Evolutionary conservation across 2,329 filamentous ascomycete species (phyloP).

Genomic region (Phoma sp.): DNA sequence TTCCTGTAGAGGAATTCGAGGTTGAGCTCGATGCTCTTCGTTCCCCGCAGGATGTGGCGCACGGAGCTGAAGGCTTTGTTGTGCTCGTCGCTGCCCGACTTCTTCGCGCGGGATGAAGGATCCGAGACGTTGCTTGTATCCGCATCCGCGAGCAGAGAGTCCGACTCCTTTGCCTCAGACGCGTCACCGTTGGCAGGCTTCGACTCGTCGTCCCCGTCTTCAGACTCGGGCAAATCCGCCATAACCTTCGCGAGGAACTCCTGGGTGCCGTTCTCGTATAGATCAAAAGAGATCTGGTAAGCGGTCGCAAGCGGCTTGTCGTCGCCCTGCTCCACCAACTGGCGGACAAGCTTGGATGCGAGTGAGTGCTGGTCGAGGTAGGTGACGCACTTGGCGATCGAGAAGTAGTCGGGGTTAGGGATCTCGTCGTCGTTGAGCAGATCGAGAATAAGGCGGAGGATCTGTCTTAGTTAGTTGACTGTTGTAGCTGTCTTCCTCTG

Average conservation of each 20-base stretch:
- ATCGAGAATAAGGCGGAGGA: slow-evolving; percentile 89
- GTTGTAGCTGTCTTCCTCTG: not conserved
- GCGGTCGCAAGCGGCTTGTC: slow-evolving; percentile 81
- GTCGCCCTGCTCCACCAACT: slow-evolving; percentile 81
- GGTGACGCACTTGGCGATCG: slow-evolving; percentile 96
- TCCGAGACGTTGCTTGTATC: slow-evolving; percentile 61
- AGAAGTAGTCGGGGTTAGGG: slow-evolving; percentile 92
- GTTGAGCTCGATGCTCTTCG: slow-evolving; percentile 92
- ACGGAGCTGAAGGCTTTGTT: slow-evolving; percentile 63
- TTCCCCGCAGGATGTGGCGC: slow-evolving; percentile 75
- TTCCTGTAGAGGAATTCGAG: slow-evolving; percentile 96
- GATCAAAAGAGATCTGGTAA: slow-evolving; percentile 96
- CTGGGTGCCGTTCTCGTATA: slow-evolving; percentile 98
- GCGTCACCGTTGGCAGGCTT: slow-evolving; percentile 48
- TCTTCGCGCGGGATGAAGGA: slow-evolving; percentile 51
- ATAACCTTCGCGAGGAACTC: slow-evolving; percentile 93
- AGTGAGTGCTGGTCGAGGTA: slow-evolving; percentile 92
- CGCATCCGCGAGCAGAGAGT: slow-evolving; percentile 63
- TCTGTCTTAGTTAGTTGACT: slow-evolving; percentile 56
- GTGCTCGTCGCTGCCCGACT: slow-evolving; percentile 56
- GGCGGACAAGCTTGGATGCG: slow-evolving; percentile 83
- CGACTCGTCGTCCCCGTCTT: slow-evolving; percentile 57
- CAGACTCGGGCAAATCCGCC: slow-evolving; percentile 69
- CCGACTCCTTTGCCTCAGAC: slow-evolving; percentile 63
- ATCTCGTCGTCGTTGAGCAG: slow-evolving; percentile 94